Evolutionary conservation across 306 rosid species (phyloP).

Genomic region (Senna siamea): DNA sequence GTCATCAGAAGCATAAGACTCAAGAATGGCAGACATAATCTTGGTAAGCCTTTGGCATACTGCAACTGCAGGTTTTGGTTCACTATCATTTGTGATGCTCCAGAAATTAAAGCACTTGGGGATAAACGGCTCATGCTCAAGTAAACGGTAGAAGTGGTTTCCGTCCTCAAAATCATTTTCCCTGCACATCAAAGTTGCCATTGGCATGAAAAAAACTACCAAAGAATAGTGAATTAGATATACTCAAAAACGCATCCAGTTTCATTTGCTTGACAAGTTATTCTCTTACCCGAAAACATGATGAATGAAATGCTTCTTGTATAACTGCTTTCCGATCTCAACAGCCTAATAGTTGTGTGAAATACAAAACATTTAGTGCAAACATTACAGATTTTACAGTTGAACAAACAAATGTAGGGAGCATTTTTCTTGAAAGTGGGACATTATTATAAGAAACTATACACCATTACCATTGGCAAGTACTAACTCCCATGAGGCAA

Average conservation of each 20-base stretch:
- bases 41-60: conserved; percentile 66
- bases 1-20: conserved; percentile 85
- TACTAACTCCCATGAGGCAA: conserved; percentile 3
- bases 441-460: conserved; percentile 1
- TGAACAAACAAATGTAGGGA: conserved; percentile 16
- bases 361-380: conserved; percentile 26
- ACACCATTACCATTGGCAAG: not conserved
- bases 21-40: conserved; percentile 89
- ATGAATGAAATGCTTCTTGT: conserved; percentile 77
- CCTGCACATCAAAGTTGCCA: conserved; percentile 52
- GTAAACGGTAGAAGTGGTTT: conserved; percentile 78
- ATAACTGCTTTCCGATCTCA: conserved; percentile 75
- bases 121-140: conserved; percentile 82
- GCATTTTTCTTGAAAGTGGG: not conserved
- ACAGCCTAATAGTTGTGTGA: conserved; percentile 63
- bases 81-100: conserved; percentile 58
- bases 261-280: conserved; percentile 32
- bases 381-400: conserved; percentile 7
- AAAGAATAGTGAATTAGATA: conserved; percentile 8
- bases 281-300: conserved; percentile 86
- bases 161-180: conserved; percentile 87
- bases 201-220: conserved; percentile 28
- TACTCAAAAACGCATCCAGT: not conserved
- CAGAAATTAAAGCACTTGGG: conserved; percentile 73
- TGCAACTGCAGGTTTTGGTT: conserved; percentile 69